Evolutionary conservation across 768 basidiomycete species (phyloP).

Genomic region (Hypholoma fasciculare): DNA sequence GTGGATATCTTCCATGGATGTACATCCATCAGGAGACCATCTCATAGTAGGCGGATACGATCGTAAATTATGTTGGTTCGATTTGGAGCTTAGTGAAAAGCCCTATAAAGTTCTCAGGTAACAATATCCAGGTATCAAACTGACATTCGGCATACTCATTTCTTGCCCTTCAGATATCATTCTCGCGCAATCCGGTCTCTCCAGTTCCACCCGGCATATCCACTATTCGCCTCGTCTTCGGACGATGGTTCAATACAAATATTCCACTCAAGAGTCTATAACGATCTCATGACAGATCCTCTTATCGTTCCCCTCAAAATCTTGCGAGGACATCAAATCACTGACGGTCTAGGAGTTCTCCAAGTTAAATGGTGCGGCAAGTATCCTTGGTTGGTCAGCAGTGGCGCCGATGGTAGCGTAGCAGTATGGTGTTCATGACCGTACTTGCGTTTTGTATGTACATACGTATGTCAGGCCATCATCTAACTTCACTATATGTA

Average conservation of each 20-base stretch:
- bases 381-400: conserved; percentile 91
- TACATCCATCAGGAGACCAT: conserved; percentile 95
- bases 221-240: conserved; percentile 93
- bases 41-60: conserved; percentile 98
- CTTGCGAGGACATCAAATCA: conserved; percentile 84
- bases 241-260: conserved; percentile 97
- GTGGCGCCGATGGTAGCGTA: conserved; percentile 89
- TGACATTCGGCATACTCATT: conserved; percentile 4
- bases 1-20: conserved; percentile 98
- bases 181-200: conserved; percentile 89
- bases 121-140: conserved; percentile 19
- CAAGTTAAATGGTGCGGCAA: conserved; percentile 87
- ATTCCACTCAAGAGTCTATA: conserved; percentile 94
- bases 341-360: conserved; percentile 87
- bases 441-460: background rate
- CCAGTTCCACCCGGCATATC: conserved; percentile 92
- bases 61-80: conserved; percentile 98
- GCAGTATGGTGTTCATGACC: conserved; percentile 82
- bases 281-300: conserved; percentile 95
- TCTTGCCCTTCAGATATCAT: conserved; percentile 68
- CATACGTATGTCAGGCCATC: background rate
- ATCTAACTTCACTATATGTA: too few species aligned
- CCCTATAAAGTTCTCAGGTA: conserved; percentile 96
- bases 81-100: conserved; percentile 93
- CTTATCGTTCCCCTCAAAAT: conserved; percentile 98